Evolutionary conservation across 441 rosid species (phyloP).

Genomic region (Jatropha podagrica): DNA sequence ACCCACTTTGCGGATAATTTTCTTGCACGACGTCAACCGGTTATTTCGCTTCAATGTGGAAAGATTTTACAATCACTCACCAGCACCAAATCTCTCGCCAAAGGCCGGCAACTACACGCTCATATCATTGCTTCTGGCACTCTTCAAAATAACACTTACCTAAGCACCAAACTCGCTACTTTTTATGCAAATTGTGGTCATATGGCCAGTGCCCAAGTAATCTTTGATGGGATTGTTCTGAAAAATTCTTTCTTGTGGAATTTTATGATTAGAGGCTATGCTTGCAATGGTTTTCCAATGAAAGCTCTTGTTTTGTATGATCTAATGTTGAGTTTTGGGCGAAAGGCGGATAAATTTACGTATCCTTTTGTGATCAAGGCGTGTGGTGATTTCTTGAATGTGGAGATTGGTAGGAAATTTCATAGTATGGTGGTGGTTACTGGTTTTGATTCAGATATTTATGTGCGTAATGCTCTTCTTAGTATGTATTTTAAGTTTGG

Average conservation of each 20-base stretch:
- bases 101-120: constrained; percentile 33
- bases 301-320: constrained; percentile 22
- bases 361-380: constrained; percentile 56
- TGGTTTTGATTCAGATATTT: constrained; percentile 51
- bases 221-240: constrained; percentile 21
- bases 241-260: constrained; percentile 36
- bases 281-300: constrained; percentile 11
- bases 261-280: constrained; percentile 31
- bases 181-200: constrained; percentile 30
- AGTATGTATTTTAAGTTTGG: constrained; percentile 57
- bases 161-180: constrained; percentile 29
- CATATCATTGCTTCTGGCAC: constrained; percentile 19
- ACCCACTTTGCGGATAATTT: not conserved
- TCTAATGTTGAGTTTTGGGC: constrained; percentile 25
- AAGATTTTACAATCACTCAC: constrained; percentile 24
- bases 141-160: constrained; percentile 23
- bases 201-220: constrained; percentile 17
- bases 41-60: constrained; percentile 33
- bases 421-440: constrained; percentile 54
- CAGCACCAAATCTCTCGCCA: constrained; percentile 22
- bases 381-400: constrained; percentile 35
- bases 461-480: constrained; percentile 56
- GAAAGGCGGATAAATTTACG: constrained; percentile 25
- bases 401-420: constrained; percentile 49
- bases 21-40: not conserved